phyloP scores from a whole-genome alignment of 148 eudicot species.

The Vaccinium macrocarpon region DNA sequence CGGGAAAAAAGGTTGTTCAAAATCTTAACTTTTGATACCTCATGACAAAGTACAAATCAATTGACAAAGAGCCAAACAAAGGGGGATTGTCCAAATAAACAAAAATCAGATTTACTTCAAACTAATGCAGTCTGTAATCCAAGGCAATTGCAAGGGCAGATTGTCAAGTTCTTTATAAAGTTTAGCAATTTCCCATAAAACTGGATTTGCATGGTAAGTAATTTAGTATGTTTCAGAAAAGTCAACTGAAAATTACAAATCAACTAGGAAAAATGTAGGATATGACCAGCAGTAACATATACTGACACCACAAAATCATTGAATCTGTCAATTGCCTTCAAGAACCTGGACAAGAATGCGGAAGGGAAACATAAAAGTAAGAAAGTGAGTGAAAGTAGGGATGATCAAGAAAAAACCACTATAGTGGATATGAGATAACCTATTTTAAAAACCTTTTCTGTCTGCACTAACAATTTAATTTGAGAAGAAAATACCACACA shows the following conservation, averaged over 20 bases:
- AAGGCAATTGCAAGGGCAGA: too few species aligned
- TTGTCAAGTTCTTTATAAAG: too few species aligned
- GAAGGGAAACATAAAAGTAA: not conserved
- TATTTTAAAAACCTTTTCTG: too few species aligned
- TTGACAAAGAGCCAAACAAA: not conserved
- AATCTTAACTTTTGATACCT: not conserved
- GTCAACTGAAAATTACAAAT: not conserved
- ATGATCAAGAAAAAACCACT: too few species aligned
- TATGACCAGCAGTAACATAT: constrained; percentile 99
- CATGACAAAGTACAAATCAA: not conserved
- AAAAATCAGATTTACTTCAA: too few species aligned
- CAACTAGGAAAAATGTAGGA: constrained; percentile 44
- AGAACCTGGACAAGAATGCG: constrained; percentile 59
- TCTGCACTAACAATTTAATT: too few species aligned
- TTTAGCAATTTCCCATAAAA: not conserved
- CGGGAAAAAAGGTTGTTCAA: not conserved
- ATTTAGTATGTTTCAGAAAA: not conserved
- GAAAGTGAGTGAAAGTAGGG: not conserved
- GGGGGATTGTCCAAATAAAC: not conserved
- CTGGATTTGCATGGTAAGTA: not conserved
- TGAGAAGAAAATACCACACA: not conserved
- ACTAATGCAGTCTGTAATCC: too few species aligned
- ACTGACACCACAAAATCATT: constrained; percentile 94
- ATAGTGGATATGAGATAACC: too few species aligned
- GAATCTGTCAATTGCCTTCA: constrained; percentile 93